These are phyloP conservation scores for Calonectria hongkongensis DNA, from an alignment of 2,329 filamentous ascomycete species.

Conservation along the genomic window DNA sequence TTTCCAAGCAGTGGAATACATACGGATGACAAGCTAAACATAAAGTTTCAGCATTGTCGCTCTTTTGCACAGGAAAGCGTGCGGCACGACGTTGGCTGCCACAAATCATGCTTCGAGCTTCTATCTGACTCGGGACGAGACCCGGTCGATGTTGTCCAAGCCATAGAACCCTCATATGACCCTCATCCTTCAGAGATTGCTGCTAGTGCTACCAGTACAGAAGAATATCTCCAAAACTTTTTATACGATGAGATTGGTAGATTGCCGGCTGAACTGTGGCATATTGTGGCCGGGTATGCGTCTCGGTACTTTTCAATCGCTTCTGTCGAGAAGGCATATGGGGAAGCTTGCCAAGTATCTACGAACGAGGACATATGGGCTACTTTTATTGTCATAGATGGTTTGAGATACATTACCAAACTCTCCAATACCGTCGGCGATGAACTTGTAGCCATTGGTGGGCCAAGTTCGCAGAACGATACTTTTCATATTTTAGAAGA, in stretches of 20 bases:
- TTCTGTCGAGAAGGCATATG: background rate
- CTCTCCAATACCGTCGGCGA: background rate
- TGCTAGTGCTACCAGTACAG: background rate
- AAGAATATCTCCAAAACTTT: background rate
- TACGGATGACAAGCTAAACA: background rate
- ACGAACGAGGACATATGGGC: background rate
- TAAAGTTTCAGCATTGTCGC: background rate
- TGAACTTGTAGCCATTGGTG: background rate
- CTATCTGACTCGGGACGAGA: background rate
- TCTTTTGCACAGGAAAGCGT: background rate
- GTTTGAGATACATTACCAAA: background rate
- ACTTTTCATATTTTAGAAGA: background rate
- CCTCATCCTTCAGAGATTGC: background rate
- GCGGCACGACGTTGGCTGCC: background rate
- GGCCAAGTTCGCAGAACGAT: background rate
- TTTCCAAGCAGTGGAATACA: background rate
- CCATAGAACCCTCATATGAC: background rate
- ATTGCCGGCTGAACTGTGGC: background rate
- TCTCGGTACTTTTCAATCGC: background rate
- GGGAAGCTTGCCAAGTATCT: background rate
- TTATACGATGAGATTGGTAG: background rate
- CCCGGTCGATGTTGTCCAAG: background rate
- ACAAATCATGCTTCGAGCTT: background rate
- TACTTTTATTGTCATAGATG: background rate
- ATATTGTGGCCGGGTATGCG: background rate